Evolutionary conservation across 441 rosid species (phyloP).

Genomic region (Corymbia calophylla): DNA sequence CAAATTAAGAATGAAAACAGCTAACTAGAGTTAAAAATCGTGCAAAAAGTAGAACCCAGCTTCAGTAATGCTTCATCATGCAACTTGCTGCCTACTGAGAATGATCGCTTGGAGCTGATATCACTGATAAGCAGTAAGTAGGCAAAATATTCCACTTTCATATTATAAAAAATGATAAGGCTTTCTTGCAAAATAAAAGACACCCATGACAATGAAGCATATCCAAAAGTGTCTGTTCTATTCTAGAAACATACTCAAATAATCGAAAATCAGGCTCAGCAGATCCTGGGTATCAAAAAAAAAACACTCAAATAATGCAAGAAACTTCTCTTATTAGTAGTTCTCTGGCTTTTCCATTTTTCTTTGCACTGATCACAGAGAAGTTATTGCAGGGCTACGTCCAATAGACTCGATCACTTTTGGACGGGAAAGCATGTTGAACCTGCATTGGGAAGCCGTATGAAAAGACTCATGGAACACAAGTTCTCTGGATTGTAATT

Average conservation of each 20-base stretch:
- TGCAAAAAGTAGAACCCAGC: not conserved
- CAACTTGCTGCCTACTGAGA: not conserved
- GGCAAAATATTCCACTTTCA: not conserved
- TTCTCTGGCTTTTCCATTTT: not conserved
- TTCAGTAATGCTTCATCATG: not conserved
- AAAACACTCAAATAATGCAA: not conserved
- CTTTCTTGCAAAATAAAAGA: not conserved
- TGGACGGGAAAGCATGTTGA: not conserved
- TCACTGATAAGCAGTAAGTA: not conserved
- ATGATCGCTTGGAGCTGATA: not conserved
- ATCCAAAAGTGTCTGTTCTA: not conserved
- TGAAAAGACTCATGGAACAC: not conserved
- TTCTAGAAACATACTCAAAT: not conserved
- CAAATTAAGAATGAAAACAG: not conserved
- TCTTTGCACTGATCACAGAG: not conserved
- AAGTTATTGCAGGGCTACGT: not conserved
- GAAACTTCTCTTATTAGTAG: not conserved
- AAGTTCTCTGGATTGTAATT: not conserved
- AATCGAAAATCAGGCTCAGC: no score
- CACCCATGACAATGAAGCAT: not conserved
- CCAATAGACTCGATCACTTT: not conserved
- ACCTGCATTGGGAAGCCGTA: not conserved
- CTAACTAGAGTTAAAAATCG: not conserved
- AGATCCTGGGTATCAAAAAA: no score
- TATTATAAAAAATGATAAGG: not conserved